Evolutionary conservation across 1,284 basidiomycete genomes (phyloP).

Genomic region (Blastosporella zonata): DNA sequence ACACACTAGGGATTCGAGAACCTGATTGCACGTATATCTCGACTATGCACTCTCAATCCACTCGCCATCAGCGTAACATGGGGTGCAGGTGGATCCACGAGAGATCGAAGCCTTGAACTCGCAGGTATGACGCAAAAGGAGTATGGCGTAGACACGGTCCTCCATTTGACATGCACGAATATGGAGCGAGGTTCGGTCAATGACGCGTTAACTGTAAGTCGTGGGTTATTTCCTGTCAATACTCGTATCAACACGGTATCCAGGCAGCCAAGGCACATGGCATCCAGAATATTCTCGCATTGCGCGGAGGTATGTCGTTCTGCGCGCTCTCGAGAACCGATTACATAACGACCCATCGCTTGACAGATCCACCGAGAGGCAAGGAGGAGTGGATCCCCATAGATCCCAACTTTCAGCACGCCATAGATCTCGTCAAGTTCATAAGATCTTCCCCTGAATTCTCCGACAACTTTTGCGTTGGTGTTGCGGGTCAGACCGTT

Average conservation of each 20-base stretch:
- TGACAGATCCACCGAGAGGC: constrained; percentile 84
- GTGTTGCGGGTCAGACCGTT: constrained; percentile 68
- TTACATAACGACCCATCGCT: neutral
- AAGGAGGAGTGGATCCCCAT: constrained; percentile 90
- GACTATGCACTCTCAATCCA: constrained; percentile 68
- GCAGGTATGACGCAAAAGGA: constrained; percentile 70
- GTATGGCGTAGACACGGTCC: constrained; percentile 77
- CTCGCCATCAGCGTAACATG: constrained; percentile 89
- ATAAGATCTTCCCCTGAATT: constrained; percentile 82
- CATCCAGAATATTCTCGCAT: constrained; percentile 88
- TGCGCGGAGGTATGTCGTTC: constrained; percentile 71
- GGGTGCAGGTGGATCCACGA: constrained; percentile 96
- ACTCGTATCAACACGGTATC: constrained; percentile 4
- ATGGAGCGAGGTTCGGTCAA: constrained; percentile 90
- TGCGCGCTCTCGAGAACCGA: neutral
- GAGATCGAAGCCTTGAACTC: constrained; percentile 84
- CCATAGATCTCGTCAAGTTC: constrained; percentile 87
- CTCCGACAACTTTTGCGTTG: constrained; percentile 86
- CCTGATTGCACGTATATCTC: constrained; percentile 75
- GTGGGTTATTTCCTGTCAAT: neutral
- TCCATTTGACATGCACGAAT: constrained; percentile 98
- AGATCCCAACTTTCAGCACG: constrained; percentile 85
- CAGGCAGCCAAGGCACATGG: constrained; percentile 81
- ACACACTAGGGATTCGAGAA: constrained; percentile 79
- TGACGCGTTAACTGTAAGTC: constrained; percentile 70